A percentile compares a stretch with the other conserved stretches of the same genome.
These are phyloP conservation scores for Calonectria hawksworthii DNA, from an alignment of 2,329 filamentous ascomycete genomes.

Conservation along the genomic window DNA sequence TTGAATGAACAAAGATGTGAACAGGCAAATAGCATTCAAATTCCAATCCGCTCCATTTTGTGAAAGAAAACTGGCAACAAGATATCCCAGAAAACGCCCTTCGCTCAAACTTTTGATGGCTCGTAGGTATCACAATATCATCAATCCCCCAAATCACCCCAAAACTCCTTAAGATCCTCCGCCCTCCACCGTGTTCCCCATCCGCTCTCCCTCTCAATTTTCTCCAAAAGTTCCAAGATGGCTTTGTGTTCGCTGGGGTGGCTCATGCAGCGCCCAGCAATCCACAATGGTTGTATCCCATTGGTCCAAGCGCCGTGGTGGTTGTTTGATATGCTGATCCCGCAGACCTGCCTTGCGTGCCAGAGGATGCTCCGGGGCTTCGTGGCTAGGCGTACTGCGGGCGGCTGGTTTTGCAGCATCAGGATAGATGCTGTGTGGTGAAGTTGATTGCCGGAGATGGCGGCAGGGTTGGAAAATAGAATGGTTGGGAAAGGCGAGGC, in stretches of 20 bases:
- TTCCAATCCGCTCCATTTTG: background rate
- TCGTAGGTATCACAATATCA: background rate
- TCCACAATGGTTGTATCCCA: slow-evolving; percentile 67
- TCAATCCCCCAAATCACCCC: slow-evolving; percentile 57
- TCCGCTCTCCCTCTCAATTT: slow-evolving; percentile 66
- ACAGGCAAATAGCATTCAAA: background rate
- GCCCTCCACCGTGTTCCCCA: slow-evolving; percentile 68
- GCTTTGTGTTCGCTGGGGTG: slow-evolving; percentile 58
- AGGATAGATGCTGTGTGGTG: slow-evolving; percentile 67
- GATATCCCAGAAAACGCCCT: background rate
- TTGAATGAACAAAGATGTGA: background rate
- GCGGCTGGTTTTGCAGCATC: slow-evolving; percentile 62
- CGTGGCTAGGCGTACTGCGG: slow-evolving; percentile 55
- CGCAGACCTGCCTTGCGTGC: slow-evolving; percentile 67
- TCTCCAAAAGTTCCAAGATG: slow-evolving; percentile 61
- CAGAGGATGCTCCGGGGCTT: slow-evolving; percentile 58
- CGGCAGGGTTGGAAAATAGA: slow-evolving; percentile 64
- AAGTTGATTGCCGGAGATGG: slow-evolving; percentile 67
- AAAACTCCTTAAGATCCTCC: slow-evolving; percentile 65
- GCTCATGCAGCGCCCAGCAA: slow-evolving; percentile 66
- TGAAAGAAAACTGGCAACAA: background rate
- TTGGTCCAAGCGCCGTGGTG: slow-evolving; percentile 69
- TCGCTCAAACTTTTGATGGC: background rate
- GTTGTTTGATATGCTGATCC: slow-evolving; percentile 65
- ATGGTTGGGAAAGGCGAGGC: slow-evolving; percentile 64